Evolutionary conservation across 2,329 filamentous ascomycete genomes (phyloP).

Genomic region (Sclerotinia sclerotiorum): DNA sequence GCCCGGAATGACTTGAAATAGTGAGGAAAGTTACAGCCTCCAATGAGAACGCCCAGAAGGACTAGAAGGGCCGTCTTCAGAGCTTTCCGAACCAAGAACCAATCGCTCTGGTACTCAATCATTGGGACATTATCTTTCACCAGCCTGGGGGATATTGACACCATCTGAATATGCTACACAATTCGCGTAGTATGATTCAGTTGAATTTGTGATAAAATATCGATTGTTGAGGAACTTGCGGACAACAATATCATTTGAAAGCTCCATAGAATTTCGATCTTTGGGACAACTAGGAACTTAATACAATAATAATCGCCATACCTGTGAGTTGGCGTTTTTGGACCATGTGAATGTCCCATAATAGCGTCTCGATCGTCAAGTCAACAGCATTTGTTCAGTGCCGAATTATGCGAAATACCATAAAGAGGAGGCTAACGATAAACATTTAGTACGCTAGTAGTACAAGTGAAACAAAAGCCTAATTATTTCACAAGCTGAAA

Average conservation of each 20-base stretch:
- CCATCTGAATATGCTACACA: neutral
- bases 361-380: neutral
- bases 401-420: neutral
- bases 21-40: neutral
- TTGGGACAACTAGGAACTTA: neutral
- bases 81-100: neutral
- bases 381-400: neutral
- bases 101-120: neutral
- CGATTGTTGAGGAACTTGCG: neutral
- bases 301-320: no score
- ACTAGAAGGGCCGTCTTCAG: neutral
- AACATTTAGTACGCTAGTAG: neutral
- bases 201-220: neutral
- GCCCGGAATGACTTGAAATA: neutral
- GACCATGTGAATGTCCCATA: neutral
- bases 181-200: neutral
- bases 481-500: neutral
- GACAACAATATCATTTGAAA: neutral
- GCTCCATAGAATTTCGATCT: neutral
- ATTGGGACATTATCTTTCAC: no score
- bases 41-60: neutral
- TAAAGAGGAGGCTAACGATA: neutral
- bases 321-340: neutral
- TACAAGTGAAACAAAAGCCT: neutral
- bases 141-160: neutral